These are phyloP conservation scores for Vitis hybrid DNA, from an alignment of 177 flowering plant species.

Conservation along the genomic window DNA sequence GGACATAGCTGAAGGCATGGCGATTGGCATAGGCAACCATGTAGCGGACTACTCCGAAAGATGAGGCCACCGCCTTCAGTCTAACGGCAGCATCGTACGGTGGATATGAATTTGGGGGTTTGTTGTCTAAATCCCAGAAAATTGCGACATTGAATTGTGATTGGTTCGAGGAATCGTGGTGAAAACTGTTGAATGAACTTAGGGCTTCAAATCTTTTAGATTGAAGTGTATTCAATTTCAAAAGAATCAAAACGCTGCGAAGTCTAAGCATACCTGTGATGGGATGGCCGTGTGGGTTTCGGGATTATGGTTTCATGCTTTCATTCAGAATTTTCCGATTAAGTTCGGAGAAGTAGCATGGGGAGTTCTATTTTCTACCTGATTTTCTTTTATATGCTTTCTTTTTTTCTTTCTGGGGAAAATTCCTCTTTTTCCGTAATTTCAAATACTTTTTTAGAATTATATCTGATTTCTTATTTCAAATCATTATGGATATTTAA, in stretches of 20 bases:
- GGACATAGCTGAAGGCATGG: constrained; percentile 59
- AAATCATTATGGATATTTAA: too few species aligned
- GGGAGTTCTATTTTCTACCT: too few species aligned
- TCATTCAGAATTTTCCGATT: too few species aligned
- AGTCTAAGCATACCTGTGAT: too few species aligned
- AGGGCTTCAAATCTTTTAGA: neutral
- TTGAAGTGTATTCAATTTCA: neutral
- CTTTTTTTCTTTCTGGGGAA: too few species aligned
- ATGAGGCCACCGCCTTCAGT: constrained; percentile 52
- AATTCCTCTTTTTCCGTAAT: too few species aligned
- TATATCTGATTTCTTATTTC: too few species aligned
- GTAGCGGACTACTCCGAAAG: constrained; percentile 57
- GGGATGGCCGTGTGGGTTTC: neutral
- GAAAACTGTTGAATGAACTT: neutral
- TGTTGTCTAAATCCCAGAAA: constrained; percentile 94
- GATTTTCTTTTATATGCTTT: too few species aligned
- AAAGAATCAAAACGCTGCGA: too few species aligned
- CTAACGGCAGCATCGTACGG: constrained; percentile 65
- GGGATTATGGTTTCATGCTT: neutral
- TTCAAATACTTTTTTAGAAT: too few species aligned
- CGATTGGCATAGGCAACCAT: constrained; percentile 79
- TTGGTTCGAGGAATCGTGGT: neutral
- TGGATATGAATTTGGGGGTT: constrained; percentile 67
- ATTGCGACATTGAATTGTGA: constrained; percentile 38
- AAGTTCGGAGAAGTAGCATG: too few species aligned